Base-by-base conservation (phyloP, 208 protist genomes). In the Crithidia thermophila region DNA sequence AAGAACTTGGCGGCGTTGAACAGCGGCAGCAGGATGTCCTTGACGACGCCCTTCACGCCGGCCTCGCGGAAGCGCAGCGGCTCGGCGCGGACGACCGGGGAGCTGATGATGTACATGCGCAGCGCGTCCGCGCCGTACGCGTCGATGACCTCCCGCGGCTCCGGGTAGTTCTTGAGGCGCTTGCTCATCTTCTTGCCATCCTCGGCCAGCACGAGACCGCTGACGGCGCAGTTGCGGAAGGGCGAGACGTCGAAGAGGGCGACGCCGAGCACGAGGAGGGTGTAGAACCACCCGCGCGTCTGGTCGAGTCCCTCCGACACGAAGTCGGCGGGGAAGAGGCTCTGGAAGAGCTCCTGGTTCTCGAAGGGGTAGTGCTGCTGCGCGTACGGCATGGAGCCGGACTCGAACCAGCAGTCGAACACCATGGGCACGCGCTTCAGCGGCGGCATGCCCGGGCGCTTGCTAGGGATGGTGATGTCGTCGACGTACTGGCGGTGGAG, bases 351-450 rank as follows among this genome's bases (percentile, higher is more conserved):
- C 36, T 99, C 98, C 72, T 98, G 88, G 82, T 99, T 99, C 78
- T 99, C 98, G 68, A 99, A 99, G 36, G 99, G 99, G 84, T 99
- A 99, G 87, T 99, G 99, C 53, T 84, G 67, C 90, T 99, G 98
- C 18, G 98, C 99, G 83, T 99, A 99, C 57, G 99, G 99, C 99
- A 99, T 99, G 9, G 95, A 98, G 46, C 93, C 94, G 31, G 82
- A 91, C 89, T 99, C 99, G 82, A 99, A 99, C 99, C 99, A 99
- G 95, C 99, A 99, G 89, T 99, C 99, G 79, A 99, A 99, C 14
- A 99, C 99, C 71, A 99, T 97, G 20, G 77, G 71, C 18, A 99
- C 91, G 64, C 98, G 94, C 33, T 81, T 76, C 33, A 99, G 83
- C 14, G 85, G 88, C 10, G 82, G 76, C 72, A 90, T 84, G 31